Conservation (phyloP, 1,139 yeast genomes). For the Blastobotrys illinoisensis region DNA sequence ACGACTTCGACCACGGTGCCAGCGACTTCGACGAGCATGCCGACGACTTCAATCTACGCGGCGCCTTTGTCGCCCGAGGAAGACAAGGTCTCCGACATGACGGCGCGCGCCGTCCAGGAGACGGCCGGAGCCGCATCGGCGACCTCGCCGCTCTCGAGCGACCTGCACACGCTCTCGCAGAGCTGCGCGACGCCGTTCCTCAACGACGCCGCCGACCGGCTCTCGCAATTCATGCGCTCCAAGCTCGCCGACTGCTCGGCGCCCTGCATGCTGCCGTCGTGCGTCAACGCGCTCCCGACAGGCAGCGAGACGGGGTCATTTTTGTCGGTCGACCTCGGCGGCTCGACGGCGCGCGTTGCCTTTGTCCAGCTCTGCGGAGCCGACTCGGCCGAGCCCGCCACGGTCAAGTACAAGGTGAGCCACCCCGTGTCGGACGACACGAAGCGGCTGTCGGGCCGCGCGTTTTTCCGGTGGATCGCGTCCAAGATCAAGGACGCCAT, state of each 20-base stretch:
- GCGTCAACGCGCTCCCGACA: slow-evolving; percentile 62
- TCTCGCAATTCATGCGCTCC: slow-evolving; percentile 13
- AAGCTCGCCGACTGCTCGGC: slow-evolving; percentile 16
- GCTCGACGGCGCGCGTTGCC: slow-evolving; percentile 79
- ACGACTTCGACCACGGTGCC: too few relatives aligned
- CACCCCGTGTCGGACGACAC: slow-evolving; percentile 20
- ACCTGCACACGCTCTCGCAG: slow-evolving; percentile 7
- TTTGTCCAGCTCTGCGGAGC: slow-evolving; percentile 66
- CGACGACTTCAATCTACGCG: neutral
- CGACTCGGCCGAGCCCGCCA: slow-evolving; percentile 47
- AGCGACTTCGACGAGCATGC: neutral
- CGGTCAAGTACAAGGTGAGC: slow-evolving; percentile 26
- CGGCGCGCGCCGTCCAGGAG: slow-evolving; percentile 1
- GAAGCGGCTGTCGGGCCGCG: slow-evolving; percentile 42
- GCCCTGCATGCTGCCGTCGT: slow-evolving; percentile 63
- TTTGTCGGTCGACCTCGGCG: slow-evolving; percentile 84
- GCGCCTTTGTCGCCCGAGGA: neutral
- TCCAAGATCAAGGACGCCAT: slow-evolving; percentile 54
- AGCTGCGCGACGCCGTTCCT: slow-evolving; percentile 13
- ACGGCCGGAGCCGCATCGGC: slow-evolving; percentile 4
- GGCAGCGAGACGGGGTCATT: slow-evolving; percentile 77
- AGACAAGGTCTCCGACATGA: slow-evolving; percentile 1
- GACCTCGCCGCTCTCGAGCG: slow-evolving; percentile 4
- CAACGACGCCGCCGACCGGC: slow-evolving; percentile 15
- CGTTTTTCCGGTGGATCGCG: slow-evolving; percentile 54